Evolutionary conservation across 2,329 filamentous ascomycete species (phyloP), one percentile per base, ranked within the genome.

Genomic region (Alternaria burnsii): DNA sequence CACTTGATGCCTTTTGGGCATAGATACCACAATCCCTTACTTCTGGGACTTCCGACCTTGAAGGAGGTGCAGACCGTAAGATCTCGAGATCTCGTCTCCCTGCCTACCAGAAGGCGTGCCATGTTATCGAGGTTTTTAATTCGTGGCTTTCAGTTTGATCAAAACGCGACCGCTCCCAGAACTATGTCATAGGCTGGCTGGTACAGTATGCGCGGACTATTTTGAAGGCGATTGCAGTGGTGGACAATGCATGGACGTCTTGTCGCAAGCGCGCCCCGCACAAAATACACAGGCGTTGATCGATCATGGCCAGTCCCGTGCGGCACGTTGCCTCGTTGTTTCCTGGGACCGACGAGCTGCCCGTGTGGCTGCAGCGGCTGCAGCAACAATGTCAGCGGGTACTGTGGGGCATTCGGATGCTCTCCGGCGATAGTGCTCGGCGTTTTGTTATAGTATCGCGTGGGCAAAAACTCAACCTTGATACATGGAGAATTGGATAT

Each of bases 221-320:
- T 55, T 51, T 14, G 40, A 58, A 46, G 38, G 32, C 34, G 38
- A 44, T 34, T 30, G 47, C 41, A 52, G 55, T 32, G 46, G 55
- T 26, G 26, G 42, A 47, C 18, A 40, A 40, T 44, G 40, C 32
- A 34, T 48, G 28, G 22, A 32, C 20, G 41, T 28, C 48, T 51
- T 20, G 47, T 46, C 52, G 40, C 48, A 36, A 28, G 50, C 71
- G 71, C 62, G 72, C 70, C 67, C 70, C 70, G 66, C 71, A 73
- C 51, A 32, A 46, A 61, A 58, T 48, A 61, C 46, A 59, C 62
- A 54, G 66, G 50, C 36, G 50, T 42, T 58, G 43, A 63, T 63
- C 52, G 66, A 74, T 69, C 67, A 71, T 58, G 69, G 68, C 63
- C 67, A 65, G 68, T 69, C 67, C 65, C 66, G 64, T 56, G 42